phyloP scores from a whole-genome alignment of 441 rosid species.

The Adansonia grandidieri region DNA sequence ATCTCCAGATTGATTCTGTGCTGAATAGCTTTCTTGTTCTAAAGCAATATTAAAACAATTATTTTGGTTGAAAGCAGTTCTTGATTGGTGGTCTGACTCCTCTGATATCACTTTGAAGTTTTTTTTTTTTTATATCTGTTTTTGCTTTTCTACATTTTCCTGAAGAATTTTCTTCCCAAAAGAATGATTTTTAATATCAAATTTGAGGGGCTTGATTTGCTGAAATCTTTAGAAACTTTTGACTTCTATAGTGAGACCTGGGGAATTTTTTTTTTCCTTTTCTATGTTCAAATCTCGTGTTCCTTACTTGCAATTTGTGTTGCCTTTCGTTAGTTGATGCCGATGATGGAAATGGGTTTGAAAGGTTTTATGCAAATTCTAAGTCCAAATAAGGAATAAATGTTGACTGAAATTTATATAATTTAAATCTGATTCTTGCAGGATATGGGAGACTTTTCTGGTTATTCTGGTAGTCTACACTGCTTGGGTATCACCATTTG shows the following conservation, averaged over 20 bases:
- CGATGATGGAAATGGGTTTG: not conserved
- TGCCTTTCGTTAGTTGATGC: not conserved
- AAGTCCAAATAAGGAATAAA: not conserved
- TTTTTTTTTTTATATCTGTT: not conserved
- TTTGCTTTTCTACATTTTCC: not conserved
- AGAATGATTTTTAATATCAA: not conserved
- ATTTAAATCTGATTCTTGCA: slow-evolving; percentile 36
- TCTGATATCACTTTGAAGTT: not conserved
- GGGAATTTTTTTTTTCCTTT: too few species aligned
- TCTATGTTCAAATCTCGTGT: not conserved
- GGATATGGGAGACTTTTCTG: slow-evolving; percentile 67
- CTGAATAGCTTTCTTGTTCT: not conserved
- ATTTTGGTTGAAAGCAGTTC: slow-evolving; percentile 6
- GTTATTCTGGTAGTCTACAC: slow-evolving; percentile 63
- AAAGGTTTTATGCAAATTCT: not conserved
- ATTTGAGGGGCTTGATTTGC: not conserved
- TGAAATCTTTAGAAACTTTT: not conserved
- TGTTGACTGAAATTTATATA: not conserved
- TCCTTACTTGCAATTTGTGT: not conserved
- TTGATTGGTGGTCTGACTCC: slow-evolving; percentile 35
- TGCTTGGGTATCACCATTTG: slow-evolving; percentile 80
- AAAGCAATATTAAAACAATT: not conserved
- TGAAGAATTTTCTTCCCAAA: not conserved
- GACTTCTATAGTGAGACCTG: not conserved
- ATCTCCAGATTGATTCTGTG: not conserved